phyloP scores from a whole-genome alignment of 2,329 filamentous ascomycete genomes.

The Mollisia scopiformis region DNA sequence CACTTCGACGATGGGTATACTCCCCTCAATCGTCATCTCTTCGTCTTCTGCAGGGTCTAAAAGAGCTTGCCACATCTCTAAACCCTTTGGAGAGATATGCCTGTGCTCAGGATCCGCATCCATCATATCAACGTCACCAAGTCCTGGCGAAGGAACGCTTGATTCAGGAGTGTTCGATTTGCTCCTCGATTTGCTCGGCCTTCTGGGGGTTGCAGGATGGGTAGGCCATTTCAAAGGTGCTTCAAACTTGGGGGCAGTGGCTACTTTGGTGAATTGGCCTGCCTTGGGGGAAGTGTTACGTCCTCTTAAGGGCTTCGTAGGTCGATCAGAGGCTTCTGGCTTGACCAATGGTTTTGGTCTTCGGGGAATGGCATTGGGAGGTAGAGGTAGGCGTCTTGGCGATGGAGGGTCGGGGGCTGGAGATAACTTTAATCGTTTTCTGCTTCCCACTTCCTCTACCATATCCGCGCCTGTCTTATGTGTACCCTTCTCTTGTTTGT shows the following conservation, averaged over 20 bases:
- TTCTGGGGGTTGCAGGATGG: neutral
- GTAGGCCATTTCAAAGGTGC: neutral
- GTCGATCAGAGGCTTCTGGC: neutral
- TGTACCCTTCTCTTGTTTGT: neutral
- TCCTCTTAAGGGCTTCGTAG: constrained; percentile 5
- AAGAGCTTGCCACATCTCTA: constrained; percentile 33
- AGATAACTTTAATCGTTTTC: constrained; percentile 33
- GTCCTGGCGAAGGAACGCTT: constrained; percentile 19
- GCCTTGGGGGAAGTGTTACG: constrained; percentile 16
- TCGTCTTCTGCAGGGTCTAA: constrained; percentile 21
- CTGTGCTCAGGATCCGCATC: constrained; percentile 20
- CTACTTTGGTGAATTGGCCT: constrained; percentile 19
- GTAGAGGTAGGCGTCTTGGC: neutral
- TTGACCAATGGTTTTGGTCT: neutral
- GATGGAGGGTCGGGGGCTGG: constrained; percentile 11
- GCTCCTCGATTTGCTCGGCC: constrained; percentile 12
- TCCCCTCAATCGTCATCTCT: neutral
- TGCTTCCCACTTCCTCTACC: constrained; percentile 17
- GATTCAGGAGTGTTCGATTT: constrained; percentile 11
- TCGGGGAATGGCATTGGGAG: neutral
- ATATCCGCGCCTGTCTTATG: neutral
- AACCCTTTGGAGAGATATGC: constrained; percentile 31
- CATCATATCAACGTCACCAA: constrained; percentile 27
- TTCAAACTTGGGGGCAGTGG: constrained; percentile 24
- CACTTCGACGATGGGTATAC: neutral